Evolutionary conservation across 2,329 filamentous ascomycete species (phyloP), one percentile per base, ranked within the genome.

Genomic region (Colletotrichum brevisporum): DNA sequence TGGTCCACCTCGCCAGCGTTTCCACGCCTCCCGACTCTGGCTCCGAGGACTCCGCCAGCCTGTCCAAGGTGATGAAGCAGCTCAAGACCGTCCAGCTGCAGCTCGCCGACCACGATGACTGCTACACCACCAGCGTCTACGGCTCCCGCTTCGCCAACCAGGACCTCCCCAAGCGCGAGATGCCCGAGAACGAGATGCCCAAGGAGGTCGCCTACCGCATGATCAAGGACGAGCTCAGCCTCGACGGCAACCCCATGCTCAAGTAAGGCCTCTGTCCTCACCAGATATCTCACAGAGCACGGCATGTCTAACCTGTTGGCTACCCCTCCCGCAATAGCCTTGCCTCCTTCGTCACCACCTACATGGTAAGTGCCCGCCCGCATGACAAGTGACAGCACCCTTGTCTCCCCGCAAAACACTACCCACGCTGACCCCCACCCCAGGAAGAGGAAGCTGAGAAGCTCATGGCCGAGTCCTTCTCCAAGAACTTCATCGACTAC

Each of bases 401-500:
- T 48, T 41, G 26, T 45, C 15, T 31, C n/a, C 52, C 31, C 41
- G 15, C 41, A 48, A 21, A 51, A 36, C 26, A 54, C 13, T 12
- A 26, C 60, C 52, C 43, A 50, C 63, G 67, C 61, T 72, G 39
- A 71, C 60, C 64, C 59, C 56, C 48, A 54, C 5, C 5, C 36
- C 74, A 94, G 92, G 95, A 98, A 84, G 93, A 97, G 53, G 95
- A 98, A 81, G 95, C 92, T 21, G 95, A 98, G 83, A 94, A 97
- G 82, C 92, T 98, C 81, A 98, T 98, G 95, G 85, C 91, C 73
- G 94, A 98, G 73, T 90, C 92, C 61, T 94, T 98, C 79, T 90
- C 92, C 79, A 98, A 97, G 82, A 98, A 98, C 86, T 98, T 98
- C 80, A 95, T 95, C 81, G 92, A 95, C 78, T 95, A 94, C 79